phyloP scores from a whole-genome alignment of 2,329 filamentous ascomycete genomes.

The Penicillium sp. region DNA sequence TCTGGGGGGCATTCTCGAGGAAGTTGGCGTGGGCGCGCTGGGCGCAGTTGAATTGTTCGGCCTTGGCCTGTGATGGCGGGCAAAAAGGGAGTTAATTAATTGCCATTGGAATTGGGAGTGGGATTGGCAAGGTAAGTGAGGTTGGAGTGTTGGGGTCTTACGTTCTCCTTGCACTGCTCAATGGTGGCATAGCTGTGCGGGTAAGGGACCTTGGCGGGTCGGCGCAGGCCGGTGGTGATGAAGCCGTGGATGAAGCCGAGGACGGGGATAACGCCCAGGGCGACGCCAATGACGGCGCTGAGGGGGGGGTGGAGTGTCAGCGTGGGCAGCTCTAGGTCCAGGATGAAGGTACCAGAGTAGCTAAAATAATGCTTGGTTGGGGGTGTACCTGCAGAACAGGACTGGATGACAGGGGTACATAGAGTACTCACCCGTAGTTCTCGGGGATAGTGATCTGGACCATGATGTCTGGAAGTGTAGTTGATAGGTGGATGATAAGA shows the following conservation, averaged over 20 bases:
- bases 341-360: too few species aligned
- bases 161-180: slow-evolving; percentile 58
- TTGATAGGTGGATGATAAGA: not conserved
- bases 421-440: slow-evolving; percentile 53
- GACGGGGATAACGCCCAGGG: slow-evolving; percentile 60
- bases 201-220: slow-evolving; percentile 60
- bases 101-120: not conserved
- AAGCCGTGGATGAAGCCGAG: slow-evolving; percentile 59
- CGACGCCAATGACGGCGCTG: slow-evolving; percentile 63
- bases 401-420: not conserved
- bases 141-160: slow-evolving; percentile 33
- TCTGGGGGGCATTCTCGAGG: slow-evolving; percentile 62
- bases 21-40: slow-evolving; percentile 66
- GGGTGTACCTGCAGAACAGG: not conserved
- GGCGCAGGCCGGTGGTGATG: slow-evolving; percentile 56
- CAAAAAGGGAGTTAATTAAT: not conserved
- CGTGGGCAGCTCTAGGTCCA: not conserved
- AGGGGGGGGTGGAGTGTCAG: slow-evolving; percentile 14
- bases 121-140: too few species aligned
- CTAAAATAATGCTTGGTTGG: not conserved
- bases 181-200: slow-evolving; percentile 64
- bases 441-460: slow-evolving; percentile 52
- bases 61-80: slow-evolving; percentile 46
- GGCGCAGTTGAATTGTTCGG: slow-evolving; percentile 59
- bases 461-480: slow-evolving; percentile 36